Evolutionary conservation across 345 rosid genomes (phyloP), one percentile per base, ranked within the genome.

Genomic region (Corchorus capsularis): DNA sequence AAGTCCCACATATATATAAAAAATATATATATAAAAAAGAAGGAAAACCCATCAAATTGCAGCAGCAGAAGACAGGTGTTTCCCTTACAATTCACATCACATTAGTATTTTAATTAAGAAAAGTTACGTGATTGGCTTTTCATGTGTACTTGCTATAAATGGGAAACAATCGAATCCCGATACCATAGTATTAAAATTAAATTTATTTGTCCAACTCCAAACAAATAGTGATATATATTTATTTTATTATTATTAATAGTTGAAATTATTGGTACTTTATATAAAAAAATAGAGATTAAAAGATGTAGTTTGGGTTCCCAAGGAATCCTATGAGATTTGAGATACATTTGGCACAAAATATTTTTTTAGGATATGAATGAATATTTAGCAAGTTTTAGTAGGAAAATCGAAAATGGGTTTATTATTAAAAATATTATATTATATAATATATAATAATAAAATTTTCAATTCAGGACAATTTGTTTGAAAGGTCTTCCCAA

Each of bases 141-240:
- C 41, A 68, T 68, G 72, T 49, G 20, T 32, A 50, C 22, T 69
- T 69, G 72, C 72, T 69, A 69, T 49, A 20, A 50, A 27, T 69
- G 59, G 43, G 72, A 32, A 69, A 69, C 20, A 13, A 20, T 67
- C 55, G 37, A 67, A 67, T 67, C 71, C 71, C 71, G 14, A 66
- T 34, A 61, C 39, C 69, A 63, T 22, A 65, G 19, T 20, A 56
- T 4, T 13, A 27, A 27, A 27, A 27, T 27, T 27, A 0, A 27
- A 27, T 45, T 27, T 68, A 45, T 68, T 27, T 27, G 27, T 27
- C 27, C 27, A 27, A 27, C 27, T 27, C 27, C 27, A 32, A 10
- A 22, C 7, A 7, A 41, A 4, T 41, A 41, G 7, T 41, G 7
- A 41, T 41, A 41, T 41, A 41, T 41, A 41, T 41, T 4, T 41